Percentiles rank a stretch among this genome's conserved stretches.
Conservation (phyloP, 2,329 filamentous ascomycete species). For the Pseudogymnoascus sp. region DNA sequence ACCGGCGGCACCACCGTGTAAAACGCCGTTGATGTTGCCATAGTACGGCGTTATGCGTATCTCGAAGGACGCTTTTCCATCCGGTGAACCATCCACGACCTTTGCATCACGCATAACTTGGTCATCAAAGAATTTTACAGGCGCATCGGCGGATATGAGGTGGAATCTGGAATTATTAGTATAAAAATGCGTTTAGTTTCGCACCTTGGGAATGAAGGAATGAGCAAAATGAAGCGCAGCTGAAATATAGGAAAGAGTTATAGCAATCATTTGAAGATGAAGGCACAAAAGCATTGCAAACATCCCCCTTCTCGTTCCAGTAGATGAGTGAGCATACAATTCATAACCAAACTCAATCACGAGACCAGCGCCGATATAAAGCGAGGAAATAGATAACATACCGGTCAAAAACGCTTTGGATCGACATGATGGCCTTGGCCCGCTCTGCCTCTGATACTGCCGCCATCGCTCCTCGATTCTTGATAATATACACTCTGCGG, state of each 20-base stretch:
- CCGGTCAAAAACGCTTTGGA: slow-evolving; percentile 26
- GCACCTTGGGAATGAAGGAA: neutral
- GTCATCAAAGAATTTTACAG: slow-evolving; percentile 19
- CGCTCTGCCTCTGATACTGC: slow-evolving; percentile 12
- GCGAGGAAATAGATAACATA: slow-evolving; percentile 12
- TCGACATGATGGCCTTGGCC: slow-evolving; percentile 20
- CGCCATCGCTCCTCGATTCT: neutral
- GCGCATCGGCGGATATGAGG: slow-evolving; percentile 10
- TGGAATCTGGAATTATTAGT: slow-evolving; percentile 16
- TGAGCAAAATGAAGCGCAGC: neutral
- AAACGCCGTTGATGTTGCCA: slow-evolving; percentile 39
- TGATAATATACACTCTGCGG: neutral
- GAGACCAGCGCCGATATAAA: neutral
- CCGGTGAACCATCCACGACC: slow-evolving; percentile 26
- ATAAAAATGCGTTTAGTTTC: neutral
- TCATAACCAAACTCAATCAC: neutral
- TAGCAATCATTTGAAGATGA: neutral
- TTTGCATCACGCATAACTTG: slow-evolving; percentile 19
- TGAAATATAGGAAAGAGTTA: neutral
- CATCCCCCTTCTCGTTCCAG: neutral
- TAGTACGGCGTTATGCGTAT: slow-evolving; percentile 38
- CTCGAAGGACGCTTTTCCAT: slow-evolving; percentile 34
- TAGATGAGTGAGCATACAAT: neutral
- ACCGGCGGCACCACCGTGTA: slow-evolving; percentile 48
- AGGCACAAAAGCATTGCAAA: neutral